Percentiles rank a stretch among this genome's conserved stretches.
Evolutionary conservation across 805 yeast genomes (phyloP).

Genomic region (Clavispora asparagi): DNA sequence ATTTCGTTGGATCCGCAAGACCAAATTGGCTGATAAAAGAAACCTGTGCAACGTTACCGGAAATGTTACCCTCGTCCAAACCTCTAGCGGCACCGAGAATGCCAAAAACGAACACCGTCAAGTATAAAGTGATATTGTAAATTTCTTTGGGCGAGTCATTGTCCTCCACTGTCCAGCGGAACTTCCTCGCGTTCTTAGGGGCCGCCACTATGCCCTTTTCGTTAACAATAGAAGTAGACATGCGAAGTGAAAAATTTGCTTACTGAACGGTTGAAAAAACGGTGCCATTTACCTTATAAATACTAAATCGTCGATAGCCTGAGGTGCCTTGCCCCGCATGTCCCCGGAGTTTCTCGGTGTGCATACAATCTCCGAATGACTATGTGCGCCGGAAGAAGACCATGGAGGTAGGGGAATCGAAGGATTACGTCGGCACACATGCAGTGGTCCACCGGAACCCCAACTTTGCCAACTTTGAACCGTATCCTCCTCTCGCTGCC

Average conservation of each 20-base stretch:
- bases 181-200: conserved; percentile 1
- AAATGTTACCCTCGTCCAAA: conserved; percentile 49
- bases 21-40: conserved; percentile 42
- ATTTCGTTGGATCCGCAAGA: conserved; percentile 33
- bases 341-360: too few relatives aligned
- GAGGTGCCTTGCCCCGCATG: too few relatives aligned
- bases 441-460: too few relatives aligned
- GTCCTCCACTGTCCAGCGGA: conserved; percentile 23
- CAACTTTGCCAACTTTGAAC: too few relatives aligned
- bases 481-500: too few relatives aligned
- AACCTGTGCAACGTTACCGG: conserved; percentile 41
- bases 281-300: too few relatives aligned
- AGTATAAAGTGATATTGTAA: conserved; percentile 41
- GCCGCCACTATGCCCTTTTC: background rate
- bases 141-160: conserved; percentile 40
- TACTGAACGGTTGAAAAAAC: too few relatives aligned
- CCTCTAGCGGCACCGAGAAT: conserved; percentile 54
- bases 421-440: too few relatives aligned
- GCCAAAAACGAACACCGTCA: conserved; percentile 47
- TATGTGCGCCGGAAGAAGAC: too few relatives aligned
- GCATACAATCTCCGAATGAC: too few relatives aligned
- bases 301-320: too few relatives aligned
- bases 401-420: too few relatives aligned
- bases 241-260: background rate
- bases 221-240: background rate